Conservation (phyloP, 257 asterid genomes). For the Dorcoceras hygrometricum region DNA sequence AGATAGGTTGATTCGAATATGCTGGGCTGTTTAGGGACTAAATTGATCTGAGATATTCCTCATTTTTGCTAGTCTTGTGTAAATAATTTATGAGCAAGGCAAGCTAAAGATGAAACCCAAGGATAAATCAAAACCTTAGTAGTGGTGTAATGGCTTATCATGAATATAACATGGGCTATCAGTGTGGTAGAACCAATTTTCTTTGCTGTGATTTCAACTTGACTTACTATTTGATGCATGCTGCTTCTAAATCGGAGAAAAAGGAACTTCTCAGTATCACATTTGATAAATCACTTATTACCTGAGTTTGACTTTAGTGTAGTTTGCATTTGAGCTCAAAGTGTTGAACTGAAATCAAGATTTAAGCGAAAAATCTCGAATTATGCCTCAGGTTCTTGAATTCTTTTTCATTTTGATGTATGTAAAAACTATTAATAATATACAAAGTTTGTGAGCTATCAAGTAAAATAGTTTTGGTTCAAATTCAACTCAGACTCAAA, state of each 20-base stretch:
- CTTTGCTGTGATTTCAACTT: background rate
- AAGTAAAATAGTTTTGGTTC: background rate
- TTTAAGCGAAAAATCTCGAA: background rate
- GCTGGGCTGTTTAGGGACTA: background rate
- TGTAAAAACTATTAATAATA: background rate
- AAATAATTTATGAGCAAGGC: background rate
- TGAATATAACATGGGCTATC: background rate
- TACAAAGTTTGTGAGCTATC: background rate
- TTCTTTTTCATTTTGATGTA: too few species aligned
- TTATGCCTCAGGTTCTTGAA: background rate
- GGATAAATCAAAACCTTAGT: background rate
- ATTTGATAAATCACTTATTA: background rate
- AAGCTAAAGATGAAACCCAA: background rate
- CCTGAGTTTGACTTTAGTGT: background rate
- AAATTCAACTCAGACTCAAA: background rate
- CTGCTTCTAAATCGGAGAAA: background rate
- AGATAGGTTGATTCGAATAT: background rate
- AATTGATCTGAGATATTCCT: background rate
- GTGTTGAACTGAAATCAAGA: background rate
- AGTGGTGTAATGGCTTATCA: constrained; percentile 7
- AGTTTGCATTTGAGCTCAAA: background rate
- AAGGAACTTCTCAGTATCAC: background rate
- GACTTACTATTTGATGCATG: background rate
- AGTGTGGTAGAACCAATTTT: background rate
- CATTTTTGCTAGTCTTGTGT: background rate